Base-by-base conservation (phyloP, 805 yeast species). In the Groenewaldozyma tartarivorans region DNA sequence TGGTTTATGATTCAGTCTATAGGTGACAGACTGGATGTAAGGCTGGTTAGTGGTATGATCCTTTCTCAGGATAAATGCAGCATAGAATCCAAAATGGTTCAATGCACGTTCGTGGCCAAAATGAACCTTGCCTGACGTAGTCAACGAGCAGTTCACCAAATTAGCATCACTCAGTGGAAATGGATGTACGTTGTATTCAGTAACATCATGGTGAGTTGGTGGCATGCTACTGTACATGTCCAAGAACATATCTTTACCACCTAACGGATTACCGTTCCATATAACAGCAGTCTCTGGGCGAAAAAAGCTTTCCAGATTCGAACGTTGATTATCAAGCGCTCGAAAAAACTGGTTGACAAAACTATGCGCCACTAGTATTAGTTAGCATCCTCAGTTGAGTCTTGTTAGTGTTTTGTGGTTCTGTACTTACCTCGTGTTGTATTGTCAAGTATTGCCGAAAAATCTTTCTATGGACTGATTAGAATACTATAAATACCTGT, bases 91-190 rank as follows among this genome's bases (percentile, higher is more conserved):
- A 40, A 55, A 57, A 30, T 46, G 40, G 29, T 53, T 47, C 39
- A 48, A 51, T 20, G 42, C 52, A 11, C 53, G 41, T 24, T 57
- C 66, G 1, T 45, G 30, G 15, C 68, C 66, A 18, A 63, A 35
- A 31, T 48, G 43, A 26, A 61, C 66, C 39, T 50, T 52, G 13
- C 69, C 69, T 6, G 62, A 50, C 18, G 54, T 48, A 26, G 47
- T 52, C 18, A 63, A 43, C 16, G 57, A 49, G 45, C 59, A 52
- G 33, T 55, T 52, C 11, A 55, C 9, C 87, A 81, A 51, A 69
- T 79, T 38, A 44, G 68, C 1, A 54, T 77, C 29, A 84, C 75
- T 4, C 44, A 33, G 48, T 36, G 62, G 59, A 37, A 65, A 48
- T 11, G 67, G 67, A 36, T 66, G 68, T 37, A 59, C 61, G 42